These are phyloP conservation scores for Pyrenophora seminiperda DNA, from an alignment of 2,329 filamentous ascomycete species.

Conservation along the genomic window DNA sequence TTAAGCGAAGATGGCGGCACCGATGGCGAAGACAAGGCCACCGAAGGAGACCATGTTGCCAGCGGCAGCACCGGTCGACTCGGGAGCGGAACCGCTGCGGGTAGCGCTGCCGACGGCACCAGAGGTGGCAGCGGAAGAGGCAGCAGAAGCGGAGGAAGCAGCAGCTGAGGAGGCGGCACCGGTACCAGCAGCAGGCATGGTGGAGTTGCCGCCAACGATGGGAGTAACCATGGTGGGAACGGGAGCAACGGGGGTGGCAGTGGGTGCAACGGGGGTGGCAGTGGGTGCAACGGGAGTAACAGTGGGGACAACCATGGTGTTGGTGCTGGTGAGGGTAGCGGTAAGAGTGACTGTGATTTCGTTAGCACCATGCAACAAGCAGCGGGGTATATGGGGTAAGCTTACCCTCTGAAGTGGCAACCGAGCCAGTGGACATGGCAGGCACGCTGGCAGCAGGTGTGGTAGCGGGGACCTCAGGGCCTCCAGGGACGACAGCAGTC, in stretches of 20 bases:
- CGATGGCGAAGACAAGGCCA: conserved; percentile 34
- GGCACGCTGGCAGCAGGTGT: background rate
- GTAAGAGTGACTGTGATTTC: background rate
- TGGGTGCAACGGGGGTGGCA: conserved; percentile 13
- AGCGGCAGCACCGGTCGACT: conserved; percentile 31
- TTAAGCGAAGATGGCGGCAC: conserved; percentile 40
- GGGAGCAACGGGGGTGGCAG: conserved; percentile 16
- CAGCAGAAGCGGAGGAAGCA: conserved; percentile 1
- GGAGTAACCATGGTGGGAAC: conserved; percentile 8
- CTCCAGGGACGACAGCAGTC: background rate
- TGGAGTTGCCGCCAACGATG: conserved; percentile 19
- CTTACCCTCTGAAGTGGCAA: no score
- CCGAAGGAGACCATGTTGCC: conserved; percentile 40
- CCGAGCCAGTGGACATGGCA: background rate
- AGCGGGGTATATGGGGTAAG: conserved; percentile 6
- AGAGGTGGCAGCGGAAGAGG: conserved; percentile 10
- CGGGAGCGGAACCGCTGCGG: conserved; percentile 14
- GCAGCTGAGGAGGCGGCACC: conserved; percentile 2
- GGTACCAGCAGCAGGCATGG: conserved; percentile 8
- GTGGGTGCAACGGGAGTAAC: no score
- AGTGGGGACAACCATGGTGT: conserved; percentile 9
- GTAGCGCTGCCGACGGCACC: conserved; percentile 15
- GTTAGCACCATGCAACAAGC: background rate
- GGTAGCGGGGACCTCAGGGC: conserved; percentile 9
- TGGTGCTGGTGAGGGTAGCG: background rate